A percentile compares a stretch with the other conserved stretches of the same genome.
Evolutionary conservation across 1,139 yeast genomes (phyloP).

Genomic region (Candida tunisiensis): DNA sequence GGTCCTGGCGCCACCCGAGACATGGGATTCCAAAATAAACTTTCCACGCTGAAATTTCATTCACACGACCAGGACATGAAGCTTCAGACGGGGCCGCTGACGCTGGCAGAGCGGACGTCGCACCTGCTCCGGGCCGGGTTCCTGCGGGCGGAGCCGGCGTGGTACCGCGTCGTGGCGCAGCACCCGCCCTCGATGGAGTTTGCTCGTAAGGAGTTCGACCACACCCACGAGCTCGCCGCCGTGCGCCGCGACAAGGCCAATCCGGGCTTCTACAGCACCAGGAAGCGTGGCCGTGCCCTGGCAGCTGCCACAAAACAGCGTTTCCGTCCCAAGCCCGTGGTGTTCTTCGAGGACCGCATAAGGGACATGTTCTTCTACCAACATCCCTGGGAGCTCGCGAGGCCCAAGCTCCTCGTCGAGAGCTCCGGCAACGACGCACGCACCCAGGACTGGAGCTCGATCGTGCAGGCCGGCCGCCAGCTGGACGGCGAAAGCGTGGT

Average conservation of each 20-base stretch:
- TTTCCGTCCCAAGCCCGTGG: no score
- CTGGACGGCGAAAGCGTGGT: slow-evolving; percentile 92
- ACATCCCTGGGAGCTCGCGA: slow-evolving; percentile 96
- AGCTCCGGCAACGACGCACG: slow-evolving; percentile 40
- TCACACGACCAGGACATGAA: slow-evolving; percentile 30
- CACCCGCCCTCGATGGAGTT: slow-evolving; percentile 63
- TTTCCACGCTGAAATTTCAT: slow-evolving; percentile 1
- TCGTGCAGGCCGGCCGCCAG: slow-evolving; percentile 55
- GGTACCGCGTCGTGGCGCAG: slow-evolving; percentile 72
- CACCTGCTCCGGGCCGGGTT: slow-evolving; percentile 46
- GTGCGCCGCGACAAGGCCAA: no score
- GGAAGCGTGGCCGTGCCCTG: no score
- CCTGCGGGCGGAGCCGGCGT: slow-evolving; percentile 46
- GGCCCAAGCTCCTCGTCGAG: slow-evolving; percentile 81
- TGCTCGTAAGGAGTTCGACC: slow-evolving; percentile 24
- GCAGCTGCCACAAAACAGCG: slow-evolving; percentile 46
- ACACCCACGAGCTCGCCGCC: no score
- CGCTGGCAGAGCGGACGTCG: slow-evolving; percentile 63
- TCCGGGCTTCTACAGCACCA: no score
- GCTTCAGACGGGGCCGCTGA: slow-evolving; percentile 49
- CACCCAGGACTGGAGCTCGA: slow-evolving; percentile 55
- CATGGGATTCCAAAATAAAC: no score
- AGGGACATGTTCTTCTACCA: slow-evolving; percentile 72
- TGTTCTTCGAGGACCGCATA: slow-evolving; percentile 66
- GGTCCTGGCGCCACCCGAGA: no score